Base-by-base conservation (phyloP, 495 filamentous ascomycete species). In the Mycothermus thermophilus region DNA sequence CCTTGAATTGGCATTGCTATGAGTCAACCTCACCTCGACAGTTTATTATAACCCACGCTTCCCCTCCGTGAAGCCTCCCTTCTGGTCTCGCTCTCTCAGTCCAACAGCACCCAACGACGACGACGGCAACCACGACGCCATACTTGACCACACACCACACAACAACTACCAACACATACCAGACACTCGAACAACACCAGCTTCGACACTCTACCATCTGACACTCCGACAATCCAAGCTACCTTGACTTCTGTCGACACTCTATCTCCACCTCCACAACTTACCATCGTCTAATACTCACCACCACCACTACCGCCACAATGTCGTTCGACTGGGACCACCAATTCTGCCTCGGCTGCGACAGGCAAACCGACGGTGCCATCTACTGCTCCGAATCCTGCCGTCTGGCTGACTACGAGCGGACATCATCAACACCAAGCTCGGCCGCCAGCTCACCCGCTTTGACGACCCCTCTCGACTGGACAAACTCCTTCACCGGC, bases 301-400 rank as follows among this genome's bases (percentile, higher is more conserved):
- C 16, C 23, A 28, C 14, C 13, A 24, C 34, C 23, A 35, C 18
- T 15, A 36, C 14, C 32, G 33, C 27, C 54, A 64, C 53, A 45
- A 68, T 71, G 63, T 66, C 63, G 47, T 77, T 77, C 64, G 72
- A 80, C 44, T 95, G 88, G 85, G 84, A 79, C 43, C 80, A 75
- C 44, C 83, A 94, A 57, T 93, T 82, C 72, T 96, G 88, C 64
- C 76, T 96, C 40, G 77, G 78, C 66, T 96, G 88, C 67, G 88
- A 95, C 59, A 75, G 76, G 56, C 83, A 93, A 59, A 90, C 79
- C 37, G 70, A 72, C 32, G 80, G 79, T 41, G 71, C 71, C 41
- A 74, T 71, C 47, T 96, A 94, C 62, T 96, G 88, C 74, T 93
- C 85, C 17, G 86, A 96, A 63, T 74, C 80, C 16, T 96, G 88